Evolutionary conservation across 495 filamentous ascomycete genomes (phyloP), one percentile per base, ranked within the genome.

Genomic region (Cladorrhinum samala): DNA sequence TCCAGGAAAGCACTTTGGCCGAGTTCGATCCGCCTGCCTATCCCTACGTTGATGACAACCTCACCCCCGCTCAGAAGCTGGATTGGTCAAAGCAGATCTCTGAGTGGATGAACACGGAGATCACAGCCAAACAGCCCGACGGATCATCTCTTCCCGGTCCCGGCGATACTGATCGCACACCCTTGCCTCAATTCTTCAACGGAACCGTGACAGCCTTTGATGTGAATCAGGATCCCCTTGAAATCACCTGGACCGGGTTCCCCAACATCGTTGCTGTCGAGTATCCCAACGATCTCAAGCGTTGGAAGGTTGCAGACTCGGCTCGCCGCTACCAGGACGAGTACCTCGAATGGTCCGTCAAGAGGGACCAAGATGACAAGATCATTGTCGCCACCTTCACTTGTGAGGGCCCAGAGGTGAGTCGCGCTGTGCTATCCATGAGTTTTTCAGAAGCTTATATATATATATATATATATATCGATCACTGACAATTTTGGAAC

Each of bases 401-500:
- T n/a, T 50, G 47, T 27, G 47, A 50, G 33, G 47, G 47, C 3
- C 47, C 47, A 17, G 47, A 50, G 47, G 47, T 50, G 16, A 50
- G 21, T 30, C 3, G 13, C 21, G 3, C 25, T 36, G 7, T 33
- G 30, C 30, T 14, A 37, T 37, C 30, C 14, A 7, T 37, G 30
- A 37, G 30, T 6, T 37, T 7, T 14, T 14, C 7, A 37, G 30
- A 37, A 37, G n/a, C n/a, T n/a, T n/a, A n/a, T n/a, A n/a, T n/a
- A n/a, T n/a, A n/a, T n/a, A n/a, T n/a, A n/a, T n/a, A n/a, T n/a
- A n/a, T n/a, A n/a, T n/a, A n/a, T n/a, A n/a, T n/a, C n/a, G n/a
- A n/a, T n/a, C n/a, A n/a, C 11, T 18, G 13, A 9, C 5, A 14
- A 41, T 14, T 9, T 14, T 41, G 4, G 8, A 17, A 41, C 17